Evolutionary conservation across 2,329 filamentous ascomycete species (phyloP).

Genomic region (Rhinocladiella mackenziei): DNA sequence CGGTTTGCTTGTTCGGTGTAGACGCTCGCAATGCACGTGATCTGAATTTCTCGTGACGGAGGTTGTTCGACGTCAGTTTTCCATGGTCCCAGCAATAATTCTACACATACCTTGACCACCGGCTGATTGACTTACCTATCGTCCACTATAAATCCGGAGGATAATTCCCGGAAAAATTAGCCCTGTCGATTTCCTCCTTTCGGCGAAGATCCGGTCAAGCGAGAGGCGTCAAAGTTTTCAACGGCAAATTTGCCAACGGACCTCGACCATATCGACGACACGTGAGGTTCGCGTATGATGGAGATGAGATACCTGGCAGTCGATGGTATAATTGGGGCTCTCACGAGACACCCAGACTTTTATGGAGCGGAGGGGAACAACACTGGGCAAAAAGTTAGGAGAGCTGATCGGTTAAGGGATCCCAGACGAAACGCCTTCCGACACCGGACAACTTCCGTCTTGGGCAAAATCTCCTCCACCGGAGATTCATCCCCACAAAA

Average conservation of each 20-base stretch:
- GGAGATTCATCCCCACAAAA: slow-evolving; percentile 12
- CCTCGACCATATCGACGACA: background rate
- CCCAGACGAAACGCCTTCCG: background rate
- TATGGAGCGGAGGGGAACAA: too few relatives aligned
- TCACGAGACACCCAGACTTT: too few relatives aligned
- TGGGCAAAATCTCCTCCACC: slow-evolving; percentile 9
- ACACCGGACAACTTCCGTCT: slow-evolving; percentile 14
- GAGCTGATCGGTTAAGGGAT: too few relatives aligned
- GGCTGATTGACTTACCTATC: background rate
- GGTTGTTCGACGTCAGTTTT: too few relatives aligned
- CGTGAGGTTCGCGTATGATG: background rate
- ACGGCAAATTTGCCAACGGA: background rate
- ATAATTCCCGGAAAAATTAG: background rate
- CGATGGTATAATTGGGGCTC: too few relatives aligned
- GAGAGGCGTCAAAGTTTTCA: background rate
- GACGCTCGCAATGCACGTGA: too few relatives aligned
- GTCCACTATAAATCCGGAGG: too few relatives aligned
- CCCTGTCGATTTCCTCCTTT: slow-evolving; percentile 1
- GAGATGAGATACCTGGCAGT: background rate
- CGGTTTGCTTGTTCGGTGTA: too few relatives aligned
- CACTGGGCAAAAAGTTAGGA: too few relatives aligned
- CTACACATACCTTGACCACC: background rate
- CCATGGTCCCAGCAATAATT: background rate
- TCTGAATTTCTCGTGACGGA: too few relatives aligned
- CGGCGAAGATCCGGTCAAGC: slow-evolving; percentile 9